These are phyloP conservation scores for Penicillium sp. DNA, from an alignment of 2,329 filamentous ascomycete species.

Conservation along the genomic window DNA sequence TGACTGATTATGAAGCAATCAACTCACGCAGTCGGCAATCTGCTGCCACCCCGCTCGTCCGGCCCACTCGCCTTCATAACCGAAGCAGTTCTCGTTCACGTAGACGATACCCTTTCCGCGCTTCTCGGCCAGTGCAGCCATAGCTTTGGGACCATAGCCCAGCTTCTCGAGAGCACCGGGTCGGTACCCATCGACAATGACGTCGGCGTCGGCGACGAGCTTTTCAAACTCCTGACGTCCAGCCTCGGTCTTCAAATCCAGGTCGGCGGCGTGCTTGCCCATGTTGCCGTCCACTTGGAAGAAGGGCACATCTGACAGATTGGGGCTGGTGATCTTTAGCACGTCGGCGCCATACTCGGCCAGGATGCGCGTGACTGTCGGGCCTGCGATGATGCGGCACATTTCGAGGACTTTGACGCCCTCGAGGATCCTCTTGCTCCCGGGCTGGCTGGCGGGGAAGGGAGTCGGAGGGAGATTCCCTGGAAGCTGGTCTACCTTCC, in stretches of 20 bases:
- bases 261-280: slow-evolving; percentile 67
- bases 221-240: slow-evolving; percentile 61
- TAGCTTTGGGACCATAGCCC: slow-evolving; percentile 61
- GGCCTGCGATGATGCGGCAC: slow-evolving; percentile 74
- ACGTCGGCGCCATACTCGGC: slow-evolving; percentile 77
- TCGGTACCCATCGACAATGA: slow-evolving; percentile 70
- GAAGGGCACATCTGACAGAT: slow-evolving; percentile 69
- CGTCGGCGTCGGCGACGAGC: slow-evolving; percentile 63
- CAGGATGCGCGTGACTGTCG: slow-evolving; percentile 69
- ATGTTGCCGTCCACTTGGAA: slow-evolving; percentile 74
- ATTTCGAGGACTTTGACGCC: slow-evolving; percentile 74
- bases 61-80: slow-evolving; percentile 65
- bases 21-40: slow-evolving; percentile 66
- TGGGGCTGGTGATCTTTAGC: slow-evolving; percentile 68
- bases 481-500: slow-evolving; percentile 35
- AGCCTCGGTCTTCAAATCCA: slow-evolving; percentile 61
- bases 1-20: no score
- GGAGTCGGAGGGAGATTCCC: slow-evolving; percentile 31
- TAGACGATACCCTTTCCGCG: slow-evolving; percentile 67
- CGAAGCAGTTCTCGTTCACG: slow-evolving; percentile 74
- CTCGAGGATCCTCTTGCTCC: slow-evolving; percentile 43
- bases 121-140: slow-evolving; percentile 56
- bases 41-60: slow-evolving; percentile 70
- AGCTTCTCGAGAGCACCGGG: slow-evolving; percentile 65
- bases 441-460: slow-evolving; percentile 34